Conservation (phyloP, 1,284 basidiomycete genomes). For the Xanthoconium separans region DNA sequence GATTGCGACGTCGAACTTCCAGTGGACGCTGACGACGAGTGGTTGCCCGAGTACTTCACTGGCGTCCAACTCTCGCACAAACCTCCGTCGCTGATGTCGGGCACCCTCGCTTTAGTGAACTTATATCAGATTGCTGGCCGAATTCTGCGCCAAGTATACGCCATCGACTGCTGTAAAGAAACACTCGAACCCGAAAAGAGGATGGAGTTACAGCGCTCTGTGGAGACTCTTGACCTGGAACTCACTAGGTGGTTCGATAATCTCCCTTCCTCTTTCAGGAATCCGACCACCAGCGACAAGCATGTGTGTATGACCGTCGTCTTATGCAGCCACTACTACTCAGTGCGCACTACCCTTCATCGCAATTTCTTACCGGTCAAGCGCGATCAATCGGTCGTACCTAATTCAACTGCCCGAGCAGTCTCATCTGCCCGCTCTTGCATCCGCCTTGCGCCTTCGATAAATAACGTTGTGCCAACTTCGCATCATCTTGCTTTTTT, state of each 20-base stretch:
- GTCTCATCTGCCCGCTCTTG: constrained; percentile 77
- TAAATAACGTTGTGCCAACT: constrained; percentile 80
- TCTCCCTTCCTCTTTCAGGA: constrained; percentile 71
- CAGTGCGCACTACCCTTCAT: constrained; percentile 83
- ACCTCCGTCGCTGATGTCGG: constrained; percentile 73
- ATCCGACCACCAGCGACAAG: constrained; percentile 65
- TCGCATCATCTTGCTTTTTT: constrained; percentile 90
- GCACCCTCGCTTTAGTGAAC: constrained; percentile 70
- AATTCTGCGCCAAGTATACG: constrained; percentile 80
- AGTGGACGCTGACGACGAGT: constrained; percentile 77
- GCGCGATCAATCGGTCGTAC: constrained; percentile 60
- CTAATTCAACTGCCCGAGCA: constrained; percentile 73
- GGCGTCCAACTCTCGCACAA: constrained; percentile 55
- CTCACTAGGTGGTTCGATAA: constrained; percentile 82
- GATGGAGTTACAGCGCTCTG: constrained; percentile 67
- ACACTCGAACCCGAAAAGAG: constrained; percentile 72
- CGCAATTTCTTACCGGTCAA: constrained; percentile 83
- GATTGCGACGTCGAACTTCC: constrained; percentile 84
- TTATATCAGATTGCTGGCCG: constrained; percentile 83
- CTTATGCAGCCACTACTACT: constrained; percentile 87
- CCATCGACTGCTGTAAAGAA: constrained; percentile 72
- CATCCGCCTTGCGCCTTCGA: constrained; percentile 82
- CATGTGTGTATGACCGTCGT: constrained; percentile 87
- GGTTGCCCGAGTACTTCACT: constrained; percentile 67
- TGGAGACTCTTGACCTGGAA: constrained; percentile 74